Evolutionary conservation across 2,329 filamentous ascomycete species (phyloP).

Genomic region (Exophiala aquamarina): DNA sequence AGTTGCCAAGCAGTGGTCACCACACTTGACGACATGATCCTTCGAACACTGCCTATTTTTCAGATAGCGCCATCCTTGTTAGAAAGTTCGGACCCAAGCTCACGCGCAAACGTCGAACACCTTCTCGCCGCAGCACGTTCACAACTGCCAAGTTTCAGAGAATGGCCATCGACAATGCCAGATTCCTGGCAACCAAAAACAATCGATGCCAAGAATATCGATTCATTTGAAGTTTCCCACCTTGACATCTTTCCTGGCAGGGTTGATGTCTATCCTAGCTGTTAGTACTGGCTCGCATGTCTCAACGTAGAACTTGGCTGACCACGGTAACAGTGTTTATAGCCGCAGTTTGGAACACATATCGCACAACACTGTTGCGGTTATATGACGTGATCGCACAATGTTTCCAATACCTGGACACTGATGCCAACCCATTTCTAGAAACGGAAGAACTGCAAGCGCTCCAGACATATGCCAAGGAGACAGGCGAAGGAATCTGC

Average conservation of each 20-base stretch:
- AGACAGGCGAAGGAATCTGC: conserved; percentile 8
- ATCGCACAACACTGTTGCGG: conserved; percentile 6
- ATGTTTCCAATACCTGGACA: conserved; percentile 6
- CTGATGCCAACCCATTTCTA: conserved; percentile 3
- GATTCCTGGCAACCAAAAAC: conserved; percentile 6
- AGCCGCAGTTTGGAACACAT: conserved; percentile 4
- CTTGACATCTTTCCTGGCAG: no score
- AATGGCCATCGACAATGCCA: conserved; percentile 4
- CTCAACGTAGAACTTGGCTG: no score
- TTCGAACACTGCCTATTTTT: no score
- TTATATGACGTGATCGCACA: conserved; percentile 9
- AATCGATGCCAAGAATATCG: not conserved
- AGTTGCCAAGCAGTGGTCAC: no score
- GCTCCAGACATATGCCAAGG: not conserved
- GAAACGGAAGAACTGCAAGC: conserved; percentile 6
- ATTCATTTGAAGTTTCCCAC: not conserved
- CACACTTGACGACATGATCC: no score
- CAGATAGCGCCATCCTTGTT: no score
- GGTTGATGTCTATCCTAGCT: no score
- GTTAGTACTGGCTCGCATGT: no score
- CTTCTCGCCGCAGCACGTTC: conserved; percentile 1
- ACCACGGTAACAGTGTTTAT: no score
- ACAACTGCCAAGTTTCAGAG: not conserved
- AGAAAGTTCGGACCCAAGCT: no score
- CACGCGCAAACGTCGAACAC: not conserved